Conservation (phyloP, 2,329 filamentous ascomycete species). For the Stagonosporopsis rhizophila region DNA sequence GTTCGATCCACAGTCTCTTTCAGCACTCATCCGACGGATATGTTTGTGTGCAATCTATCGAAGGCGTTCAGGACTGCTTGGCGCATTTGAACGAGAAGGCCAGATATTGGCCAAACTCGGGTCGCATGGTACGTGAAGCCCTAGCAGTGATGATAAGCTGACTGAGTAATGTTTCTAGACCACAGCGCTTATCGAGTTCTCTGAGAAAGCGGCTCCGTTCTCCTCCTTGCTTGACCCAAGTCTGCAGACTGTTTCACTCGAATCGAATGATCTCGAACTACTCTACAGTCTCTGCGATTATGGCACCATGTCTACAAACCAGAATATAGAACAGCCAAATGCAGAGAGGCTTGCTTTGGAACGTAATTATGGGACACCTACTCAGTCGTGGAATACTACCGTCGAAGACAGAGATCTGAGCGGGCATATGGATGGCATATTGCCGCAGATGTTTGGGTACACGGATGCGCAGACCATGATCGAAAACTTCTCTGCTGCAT, state of each 20-base stretch:
- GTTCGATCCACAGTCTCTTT: conserved; percentile 7
- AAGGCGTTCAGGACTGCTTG: conserved; percentile 2
- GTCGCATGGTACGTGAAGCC: conserved; percentile 5
- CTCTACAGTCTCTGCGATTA: conserved; percentile 15
- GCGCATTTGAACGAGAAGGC: conserved; percentile 4
- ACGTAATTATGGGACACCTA: not conserved
- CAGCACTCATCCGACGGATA: conserved; percentile 7
- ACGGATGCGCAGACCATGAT: conserved; percentile 6
- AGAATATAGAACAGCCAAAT: not conserved
- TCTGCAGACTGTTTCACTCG: not conserved
- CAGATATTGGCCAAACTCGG: conserved; percentile 5
- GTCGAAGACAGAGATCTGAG: not conserved
- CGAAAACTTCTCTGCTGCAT: conserved; percentile 2
- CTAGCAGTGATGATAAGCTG: not conserved
- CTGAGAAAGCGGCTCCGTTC: not conserved
- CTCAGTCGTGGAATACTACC: not conserved
- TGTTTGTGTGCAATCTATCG: not conserved
- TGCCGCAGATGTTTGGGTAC: conserved; percentile 9
- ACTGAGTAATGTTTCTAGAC: not conserved
- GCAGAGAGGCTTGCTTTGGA: not conserved
- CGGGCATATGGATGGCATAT: conserved; percentile 7
- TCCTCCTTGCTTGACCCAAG: not conserved
- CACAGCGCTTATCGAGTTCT: not conserved
- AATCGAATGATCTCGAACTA: conserved; percentile 7
- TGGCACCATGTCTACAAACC: conserved; percentile 10